These are phyloP conservation scores for Microascus cirrosus DNA, from an alignment of 2,329 filamentous ascomycete species.

Conservation along the genomic window DNA sequence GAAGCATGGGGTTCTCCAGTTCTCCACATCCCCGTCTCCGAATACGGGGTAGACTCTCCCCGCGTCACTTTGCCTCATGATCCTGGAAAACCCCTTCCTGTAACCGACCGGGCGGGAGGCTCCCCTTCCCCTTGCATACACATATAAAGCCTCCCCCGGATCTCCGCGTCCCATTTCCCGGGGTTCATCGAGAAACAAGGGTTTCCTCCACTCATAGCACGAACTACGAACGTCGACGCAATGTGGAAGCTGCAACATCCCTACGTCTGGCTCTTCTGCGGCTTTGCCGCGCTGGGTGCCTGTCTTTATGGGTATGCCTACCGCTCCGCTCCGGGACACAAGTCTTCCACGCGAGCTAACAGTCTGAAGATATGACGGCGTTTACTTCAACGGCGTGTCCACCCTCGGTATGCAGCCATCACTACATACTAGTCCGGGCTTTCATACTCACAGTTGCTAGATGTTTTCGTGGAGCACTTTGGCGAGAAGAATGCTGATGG, in stretches of 20 bases:
- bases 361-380: slow-evolving; percentile 13
- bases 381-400: slow-evolving; percentile 23
- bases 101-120: neutral
- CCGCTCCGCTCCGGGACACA: neutral
- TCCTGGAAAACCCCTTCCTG: neutral
- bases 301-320: slow-evolving; percentile 21
- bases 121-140: neutral
- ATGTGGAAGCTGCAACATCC: slow-evolving; percentile 17
- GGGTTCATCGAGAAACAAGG: neutral
- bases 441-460: slow-evolving; percentile 6
- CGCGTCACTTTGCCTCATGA: neutral
- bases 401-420: slow-evolving; percentile 14
- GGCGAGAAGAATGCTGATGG: slow-evolving; percentile 15
- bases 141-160: neutral
- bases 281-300: slow-evolving; percentile 22
- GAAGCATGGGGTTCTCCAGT: neutral
- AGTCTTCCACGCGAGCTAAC: neutral
- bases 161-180: neutral
- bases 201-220: neutral
- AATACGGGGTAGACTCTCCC: neutral
- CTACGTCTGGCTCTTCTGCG: slow-evolving; percentile 20
- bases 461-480: slow-evolving; percentile 21
- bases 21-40: neutral
- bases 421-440: neutral
- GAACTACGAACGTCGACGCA: neutral